These are phyloP conservation scores for Suhomyces maxii DNA, from an alignment of 1,139 yeast genomes.

Conservation along the genomic window DNA sequence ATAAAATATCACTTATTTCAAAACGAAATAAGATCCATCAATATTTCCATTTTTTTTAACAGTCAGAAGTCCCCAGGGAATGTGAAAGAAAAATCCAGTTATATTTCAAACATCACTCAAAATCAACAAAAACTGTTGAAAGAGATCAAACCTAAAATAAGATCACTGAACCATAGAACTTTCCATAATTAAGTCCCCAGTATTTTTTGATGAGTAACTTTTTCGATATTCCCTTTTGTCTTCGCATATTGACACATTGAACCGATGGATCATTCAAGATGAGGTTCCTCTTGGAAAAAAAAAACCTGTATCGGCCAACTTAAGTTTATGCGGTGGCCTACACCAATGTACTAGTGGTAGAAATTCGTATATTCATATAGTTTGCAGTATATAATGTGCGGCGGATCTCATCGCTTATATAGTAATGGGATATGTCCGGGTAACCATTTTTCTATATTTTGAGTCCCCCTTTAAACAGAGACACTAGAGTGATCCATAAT, in stretches of 20 bases:
- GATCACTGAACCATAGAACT: background rate
- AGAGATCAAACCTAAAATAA: background rate
- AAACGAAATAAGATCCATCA: conserved; percentile 2
- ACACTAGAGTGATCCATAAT: conserved; percentile 23
- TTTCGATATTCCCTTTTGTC: conserved; percentile 17
- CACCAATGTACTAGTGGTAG: conserved; percentile 1
- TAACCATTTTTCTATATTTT: conserved; percentile 5
- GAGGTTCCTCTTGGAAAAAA: background rate
- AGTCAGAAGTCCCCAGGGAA: background rate
- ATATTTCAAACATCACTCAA: no score
- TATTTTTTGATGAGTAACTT: conserved; percentile 1
- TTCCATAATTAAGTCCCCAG: background rate
- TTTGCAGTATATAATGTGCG: background rate
- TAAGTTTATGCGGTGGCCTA: conserved; percentile 40
- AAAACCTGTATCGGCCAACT: conserved; percentile 40
- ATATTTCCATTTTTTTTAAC: background rate
- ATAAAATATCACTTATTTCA: background rate
- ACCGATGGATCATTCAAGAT: conserved; percentile 35
- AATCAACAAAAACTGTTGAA: background rate
- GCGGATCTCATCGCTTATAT: background rate
- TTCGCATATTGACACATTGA: conserved; percentile 57
- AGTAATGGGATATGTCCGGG: conserved; percentile 10
- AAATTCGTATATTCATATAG: conserved; percentile 8
- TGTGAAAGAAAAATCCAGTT: background rate
- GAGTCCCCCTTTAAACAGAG: background rate